Base-by-base conservation (phyloP, 1,284 basidiomycete genomes). In the Lentinula novae-zelandiae region DNA sequence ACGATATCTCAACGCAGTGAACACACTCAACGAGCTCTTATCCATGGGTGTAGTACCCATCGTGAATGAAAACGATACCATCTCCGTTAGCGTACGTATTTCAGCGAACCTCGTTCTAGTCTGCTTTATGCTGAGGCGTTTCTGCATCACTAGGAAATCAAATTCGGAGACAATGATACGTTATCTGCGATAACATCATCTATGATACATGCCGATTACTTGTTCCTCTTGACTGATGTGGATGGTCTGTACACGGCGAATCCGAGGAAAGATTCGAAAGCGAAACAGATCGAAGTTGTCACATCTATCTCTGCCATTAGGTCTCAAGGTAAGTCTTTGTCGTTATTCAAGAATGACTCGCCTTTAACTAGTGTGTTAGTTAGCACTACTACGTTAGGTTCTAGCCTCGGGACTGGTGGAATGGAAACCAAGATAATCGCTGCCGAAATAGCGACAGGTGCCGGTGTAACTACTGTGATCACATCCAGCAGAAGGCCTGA, bases 381-480 rank as follows among this genome's bases (percentile, higher is more conserved):
- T 2, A 93, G 91, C 68, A 97, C 95, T 0, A 85, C 86, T 2
- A 98, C 95, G 0, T 81, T 96, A 5, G 97, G 96, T 0, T 96
- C 94, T 0, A 93, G 85, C 64, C 83, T 99, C 10, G 97, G 96
- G 0, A 99, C 97, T 1, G 97, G 96, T 1, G 97, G 97, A 5
- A 99, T 99, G 97, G 95, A 97, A 76, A 99, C 97, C 5, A 99
- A 99, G 72, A 85, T 99, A 63, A 97, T 99, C 64, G 96, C 96
- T 1, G 96, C 97, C 0, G 97, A 99, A 71, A 92, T 99, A 13
- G 96, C 96, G 0, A 97, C 93, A 0, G 95, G 89, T 0, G 96
- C 96, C 0, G 96, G 97, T 4, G 95, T 97, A n/a, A 89, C 93
- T 0, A 98, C 96, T 0, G 83, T 98, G 50, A 93, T 99, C 67